Evolutionary conservation across 331 rosid genomes (phyloP), one percentile per base, ranked within the genome.

Genomic region (Spiraea crenata): DNA sequence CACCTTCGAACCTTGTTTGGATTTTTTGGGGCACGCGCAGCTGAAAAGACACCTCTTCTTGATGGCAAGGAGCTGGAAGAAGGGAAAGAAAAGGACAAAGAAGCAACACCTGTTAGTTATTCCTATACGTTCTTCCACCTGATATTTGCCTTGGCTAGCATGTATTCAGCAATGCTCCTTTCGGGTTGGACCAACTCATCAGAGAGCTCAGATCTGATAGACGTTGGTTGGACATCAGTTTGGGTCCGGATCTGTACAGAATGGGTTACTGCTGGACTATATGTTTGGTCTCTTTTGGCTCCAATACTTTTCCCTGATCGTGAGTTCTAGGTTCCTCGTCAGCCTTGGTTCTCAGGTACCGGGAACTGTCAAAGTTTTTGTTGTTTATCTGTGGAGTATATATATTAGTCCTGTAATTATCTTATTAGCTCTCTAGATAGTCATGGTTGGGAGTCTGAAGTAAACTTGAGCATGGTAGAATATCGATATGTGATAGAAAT

Each of bases 161-260:
- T 95, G 99, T 91, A 95, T 67, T 85, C 99, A 14, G 96, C 92
- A 9, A 95, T 95, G 99, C 98, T 95, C 67, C 96, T 95, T 68
- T 91, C 97, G 54, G 96, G 98, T 57, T 95, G 98, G 99, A 91
- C 97, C 60, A 77, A 72, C 85, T 31, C 90, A 13, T 76, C 86
- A 0, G 98, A 83, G 69, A 89, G 92, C 85, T 81, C 91, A 1
- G 96, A 91, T 64, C 84, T 95, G 10, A 86, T 95, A 5, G 98
- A 95, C 48, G 93, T 95, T 71, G 99, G 99, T 31, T 95, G 99
- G 99, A 88, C 98, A 16, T 89, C 99, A 0, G 95, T 88, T 6
- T 95, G 99, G 99, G 93, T 91, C 67, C 88, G 98, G 47, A 95
- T 95, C n/a, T 83, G 91, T 79, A 87, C 96, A 0, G 96, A 89